phyloP scores from a whole-genome alignment of 2,329 filamentous ascomycete genomes.

The Colletotrichum noveboracense region DNA sequence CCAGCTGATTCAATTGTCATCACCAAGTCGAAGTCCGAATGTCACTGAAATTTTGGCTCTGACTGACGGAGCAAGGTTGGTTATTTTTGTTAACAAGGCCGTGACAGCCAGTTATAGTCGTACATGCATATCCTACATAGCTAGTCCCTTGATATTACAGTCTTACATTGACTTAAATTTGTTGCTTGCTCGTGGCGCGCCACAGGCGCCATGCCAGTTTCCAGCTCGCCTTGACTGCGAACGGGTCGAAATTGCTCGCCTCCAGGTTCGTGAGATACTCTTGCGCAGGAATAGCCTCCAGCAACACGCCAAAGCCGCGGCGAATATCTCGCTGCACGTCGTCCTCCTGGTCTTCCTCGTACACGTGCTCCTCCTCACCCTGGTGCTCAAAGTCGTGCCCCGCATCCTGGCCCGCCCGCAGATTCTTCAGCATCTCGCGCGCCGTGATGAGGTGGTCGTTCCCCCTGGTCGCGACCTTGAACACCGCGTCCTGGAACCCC shows the following conservation, averaged over 20 bases:
- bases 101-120: background rate
- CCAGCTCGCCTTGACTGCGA: conserved; percentile 74
- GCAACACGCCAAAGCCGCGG: conserved; percentile 77
- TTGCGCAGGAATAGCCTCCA: conserved; percentile 79
- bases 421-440: conserved; percentile 85
- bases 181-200: conserved; percentile 54
- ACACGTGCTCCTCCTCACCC: conserved; percentile 72
- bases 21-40: background rate
- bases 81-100: background rate
- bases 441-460: conserved; percentile 96
- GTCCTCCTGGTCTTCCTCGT: conserved; percentile 41
- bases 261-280: conserved; percentile 83
- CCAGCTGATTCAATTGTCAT: conserved; percentile 7
- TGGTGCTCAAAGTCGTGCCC: conserved; percentile 91
- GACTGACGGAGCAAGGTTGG: background rate
- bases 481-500: conserved; percentile 88
- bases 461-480: conserved; percentile 88
- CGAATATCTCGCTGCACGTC: conserved; percentile 49
- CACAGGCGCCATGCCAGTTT: conserved; percentile 81
- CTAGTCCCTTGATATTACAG: background rate
- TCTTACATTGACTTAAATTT: conserved; percentile 39
- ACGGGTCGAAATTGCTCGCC: conserved; percentile 83
- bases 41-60: background rate
- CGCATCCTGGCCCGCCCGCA: conserved; percentile 74
- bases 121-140: conserved; percentile 9